Base-by-base conservation (phyloP, 208 protist genomes). In the Jaenimonas drosophilae region DNA sequence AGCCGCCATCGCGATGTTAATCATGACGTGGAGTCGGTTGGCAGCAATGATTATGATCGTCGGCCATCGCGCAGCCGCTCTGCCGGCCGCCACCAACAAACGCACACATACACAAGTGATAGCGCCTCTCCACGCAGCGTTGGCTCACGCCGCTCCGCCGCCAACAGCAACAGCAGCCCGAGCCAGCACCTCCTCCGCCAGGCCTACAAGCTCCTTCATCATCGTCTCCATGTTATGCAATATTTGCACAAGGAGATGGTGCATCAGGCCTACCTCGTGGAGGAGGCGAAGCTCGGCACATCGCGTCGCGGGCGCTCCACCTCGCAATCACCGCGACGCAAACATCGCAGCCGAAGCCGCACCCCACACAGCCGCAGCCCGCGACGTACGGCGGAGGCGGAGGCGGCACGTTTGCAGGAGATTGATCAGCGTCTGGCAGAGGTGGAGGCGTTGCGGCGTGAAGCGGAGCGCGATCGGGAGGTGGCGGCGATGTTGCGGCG, bases 221-320 rank as follows among this genome's bases (percentile, higher is more conserved):
- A 91, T 64, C 83, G 83, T 25, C 53, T 83, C 7, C 83, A 88
- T 51, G 62, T 91, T 57, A 76, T 88, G 78, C 70, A 80, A 51
- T 85, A 91, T 47, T 53, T 88, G 16, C 83, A 91, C 48, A 85
- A 82, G 64, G 78, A 84, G 52, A 75, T 88, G 64, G 76, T 76
- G 25, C 72, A 86, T 45, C 72, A 91, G 60, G 78, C 76, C 2
- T 91, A 79, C 51, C 49, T 82, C 26, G 72, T 42, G 14, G 83
- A 77, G 60, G 83, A 88, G 62, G 70, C 70, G 4, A 62, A 65
- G 59, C 32, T 84, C 19, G 16, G n/a, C n/a, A n/a, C n/a, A n/a
- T n/a, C n/a, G n/a, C n/a, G n/a, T n/a, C n/a, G n/a, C n/a, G n/a
- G n/a, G n/a, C n/a, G 1, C 54, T 46, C 21, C 64, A 61, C 19